A percentile compares a stretch with the other conserved stretches of the same genome.
These are phyloP conservation scores for Artemisia argyi DNA, from an alignment of 129 eudicot species.

Conservation along the genomic window DNA sequence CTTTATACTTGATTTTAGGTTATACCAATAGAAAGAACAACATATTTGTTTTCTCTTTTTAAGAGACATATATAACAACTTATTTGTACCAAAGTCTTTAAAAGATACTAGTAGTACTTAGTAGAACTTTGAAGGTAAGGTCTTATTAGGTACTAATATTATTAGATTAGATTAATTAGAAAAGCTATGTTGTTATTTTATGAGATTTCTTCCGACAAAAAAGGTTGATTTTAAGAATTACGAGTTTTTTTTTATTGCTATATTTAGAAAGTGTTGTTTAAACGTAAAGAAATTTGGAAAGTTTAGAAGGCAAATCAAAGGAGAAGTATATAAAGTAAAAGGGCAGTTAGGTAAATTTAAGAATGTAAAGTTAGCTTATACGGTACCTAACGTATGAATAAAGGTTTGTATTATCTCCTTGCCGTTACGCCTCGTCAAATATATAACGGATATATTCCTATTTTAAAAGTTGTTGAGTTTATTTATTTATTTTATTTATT, in stretches of 20 bases:
- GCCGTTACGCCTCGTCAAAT: conserved; percentile 22
- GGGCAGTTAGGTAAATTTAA: conserved; percentile 17
- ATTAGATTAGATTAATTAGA: no score
- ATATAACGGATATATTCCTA: conserved; percentile 15
- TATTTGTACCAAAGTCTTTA: no score
- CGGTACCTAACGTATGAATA: conserved; percentile 31
- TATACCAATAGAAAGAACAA: no score
- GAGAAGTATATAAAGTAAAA: not conserved
- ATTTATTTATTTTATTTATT: no score
- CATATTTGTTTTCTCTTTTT: no score
- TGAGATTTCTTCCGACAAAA: not conserved
- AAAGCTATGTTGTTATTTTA: not conserved
- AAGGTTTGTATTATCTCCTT: conserved; percentile 28
- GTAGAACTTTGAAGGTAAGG: no score
- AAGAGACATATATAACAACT: no score
- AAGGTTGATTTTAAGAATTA: not conserved
- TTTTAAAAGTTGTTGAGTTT: no score
- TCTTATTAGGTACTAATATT: no score
- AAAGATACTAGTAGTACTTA: no score
- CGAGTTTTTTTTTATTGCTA: not conserved
- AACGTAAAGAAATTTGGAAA: conserved; percentile 12
- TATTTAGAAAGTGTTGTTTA: not conserved
- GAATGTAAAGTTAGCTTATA: conserved; percentile 25
- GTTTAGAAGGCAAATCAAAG: conserved; percentile 16
- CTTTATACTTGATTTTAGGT: no score